Base-by-base conservation (phyloP, 1,284 basidiomycete genomes). In the Kalmanozyma brasiliensis region DNA sequence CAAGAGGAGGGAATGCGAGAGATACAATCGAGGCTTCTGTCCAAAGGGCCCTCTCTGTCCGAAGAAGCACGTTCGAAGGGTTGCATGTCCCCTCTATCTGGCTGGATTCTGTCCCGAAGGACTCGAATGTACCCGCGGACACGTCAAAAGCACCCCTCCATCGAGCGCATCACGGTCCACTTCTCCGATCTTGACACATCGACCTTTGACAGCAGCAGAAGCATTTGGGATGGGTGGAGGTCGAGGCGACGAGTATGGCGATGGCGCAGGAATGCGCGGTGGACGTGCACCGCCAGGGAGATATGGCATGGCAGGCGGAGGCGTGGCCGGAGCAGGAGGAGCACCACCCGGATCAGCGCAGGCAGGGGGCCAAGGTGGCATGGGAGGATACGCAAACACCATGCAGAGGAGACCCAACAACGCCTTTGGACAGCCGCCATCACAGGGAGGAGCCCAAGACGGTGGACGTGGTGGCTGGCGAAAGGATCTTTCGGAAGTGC, bases 21-120 rank as follows among this genome's bases (percentile, higher is more conserved):
- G 94, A 82, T 98, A 96, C 83, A 91, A 91, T 69, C 86, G 96
- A 63, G 96, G 96, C 0, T 99, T 98, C 82, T 99, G 96, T 83
- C 71, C 72, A 2, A 70, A 72, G 38, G 79, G 95, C 11, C 93
- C 94, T 0, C 84, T 84, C 17, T 99, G 96, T 82, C 89, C 92
- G 4, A 88, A 94, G 52, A 94, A 96, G 84, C 96, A 99, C 83
- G 89, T 97, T 32, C 88, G 94, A 44, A 87, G 92, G 46, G 90
- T 94, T 16, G 88, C 92, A 26, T 99, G 96, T 82, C 92, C 94
- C 70, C 84, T 89, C 22, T 99, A 96, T 84, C 83, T 97, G 26
- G 91, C 91, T 13, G 96, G 96, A 3, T 94, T 98, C 82, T 99
- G 96, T 83, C 93, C 94, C n/a, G 83, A 91, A 60, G 96, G 96